Evolutionary conservation across 2,329 filamentous ascomycete species (phyloP), one percentile per base, ranked within the genome.

Genomic region (Davidsoniella eucalypti): DNA sequence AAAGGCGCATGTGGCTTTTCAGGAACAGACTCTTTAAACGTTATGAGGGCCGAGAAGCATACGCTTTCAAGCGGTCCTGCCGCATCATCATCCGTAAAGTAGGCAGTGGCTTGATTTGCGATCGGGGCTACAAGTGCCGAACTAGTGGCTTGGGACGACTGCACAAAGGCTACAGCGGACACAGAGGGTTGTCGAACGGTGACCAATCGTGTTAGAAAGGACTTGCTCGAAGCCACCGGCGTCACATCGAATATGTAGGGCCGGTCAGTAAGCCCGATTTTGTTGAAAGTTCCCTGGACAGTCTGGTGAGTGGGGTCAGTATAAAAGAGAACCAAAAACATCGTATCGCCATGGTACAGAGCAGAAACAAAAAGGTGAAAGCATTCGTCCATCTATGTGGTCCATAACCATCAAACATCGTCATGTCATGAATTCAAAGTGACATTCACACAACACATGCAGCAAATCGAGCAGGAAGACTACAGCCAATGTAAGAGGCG

Each of bases 221-320:
- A 67, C 29, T 68, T 65, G 9, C 69, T 69, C 2, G 66, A 62
- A 21, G 67, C 63, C 2, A 75, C 55, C 4, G 63, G 60, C 2
- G 65, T 63, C 2, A 75, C 69, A 21, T 67, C 64, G 58, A 74
- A 75, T 47, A 78, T 59, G 56, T 73, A 76, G 2, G 75, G 73
- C 2, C 72, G 67, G 53, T 75, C 69, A 1, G 58, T 52, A 4
- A 63, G 58, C 4, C 70, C 74, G 0, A 64, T 62, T 18, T 69
- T 65, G 2, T 71, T 71, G 57, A 77, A 78, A 56, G 68, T 72
- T 7, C 72, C 74, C 56, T 76, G 70, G 18, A 78, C 71, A 7
- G 72, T 70, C 73, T 76, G 37, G 2, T 4, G 12, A n/a, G 16
- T 12, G 18, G 16, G 17, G 16, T 39, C 4, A 25, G 36, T 16